phyloP scores from a whole-genome alignment of 1,284 basidiomycete species.

The Tilletia caries region DNA sequence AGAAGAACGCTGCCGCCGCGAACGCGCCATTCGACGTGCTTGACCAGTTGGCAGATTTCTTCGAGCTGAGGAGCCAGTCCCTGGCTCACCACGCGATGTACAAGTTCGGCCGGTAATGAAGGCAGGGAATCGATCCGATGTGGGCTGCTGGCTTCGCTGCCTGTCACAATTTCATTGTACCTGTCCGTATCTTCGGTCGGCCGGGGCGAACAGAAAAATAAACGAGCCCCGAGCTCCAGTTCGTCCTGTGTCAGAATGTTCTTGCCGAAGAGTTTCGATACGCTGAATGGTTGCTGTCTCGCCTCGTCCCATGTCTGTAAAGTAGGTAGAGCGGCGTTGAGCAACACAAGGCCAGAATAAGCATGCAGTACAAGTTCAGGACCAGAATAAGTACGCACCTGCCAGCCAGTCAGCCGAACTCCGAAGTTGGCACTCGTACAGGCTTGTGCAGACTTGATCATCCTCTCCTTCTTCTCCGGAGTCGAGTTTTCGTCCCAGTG shows the following conservation, averaged over 20 bases:
- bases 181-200: slow-evolving; percentile 10
- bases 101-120: slow-evolving; percentile 22
- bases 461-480: slow-evolving; percentile 73
- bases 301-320: slow-evolving; percentile 20
- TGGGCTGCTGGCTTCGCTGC: background rate
- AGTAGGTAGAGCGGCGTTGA: too few relatives aligned
- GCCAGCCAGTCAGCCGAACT: slow-evolving; percentile 79
- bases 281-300: slow-evolving; percentile 64
- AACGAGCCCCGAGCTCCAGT: slow-evolving; percentile 69
- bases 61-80: slow-evolving; percentile 57
- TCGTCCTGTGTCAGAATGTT: slow-evolving; percentile 64
- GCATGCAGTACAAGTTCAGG: background rate
- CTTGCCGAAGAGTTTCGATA: slow-evolving; percentile 78
- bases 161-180: background rate
- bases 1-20: slow-evolving; percentile 77
- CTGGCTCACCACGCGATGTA: slow-evolving; percentile 62
- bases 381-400: slow-evolving; percentile 61
- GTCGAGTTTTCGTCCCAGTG: slow-evolving; percentile 69
- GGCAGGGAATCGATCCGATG: background rate
- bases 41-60: slow-evolving; percentile 62
- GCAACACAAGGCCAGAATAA: too few relatives aligned
- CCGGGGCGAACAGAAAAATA: slow-evolving; percentile 68
- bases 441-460: slow-evolving; percentile 68
- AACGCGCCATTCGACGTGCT: slow-evolving; percentile 69
- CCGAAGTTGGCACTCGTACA: slow-evolving; percentile 76